Evolutionary conservation across 305 asterid genomes (phyloP).

Genomic region (Plantago coronopus): DNA sequence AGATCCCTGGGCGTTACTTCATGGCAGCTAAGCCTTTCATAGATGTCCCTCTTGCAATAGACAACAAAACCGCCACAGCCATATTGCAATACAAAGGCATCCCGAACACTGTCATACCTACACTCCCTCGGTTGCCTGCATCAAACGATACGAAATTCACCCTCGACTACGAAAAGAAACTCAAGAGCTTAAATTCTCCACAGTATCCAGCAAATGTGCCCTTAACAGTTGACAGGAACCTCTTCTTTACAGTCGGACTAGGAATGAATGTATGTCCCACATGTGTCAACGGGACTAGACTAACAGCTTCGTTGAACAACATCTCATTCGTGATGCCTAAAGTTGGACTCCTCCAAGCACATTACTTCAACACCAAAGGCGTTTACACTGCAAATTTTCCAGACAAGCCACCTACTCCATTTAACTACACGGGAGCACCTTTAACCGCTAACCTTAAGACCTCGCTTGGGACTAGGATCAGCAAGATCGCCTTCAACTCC

Average conservation of each 20-base stretch:
- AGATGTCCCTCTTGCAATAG: conserved; percentile 29
- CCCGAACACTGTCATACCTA: conserved; percentile 26
- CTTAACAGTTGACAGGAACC: conserved; percentile 21
- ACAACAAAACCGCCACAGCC: conserved; percentile 37
- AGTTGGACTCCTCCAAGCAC: conserved; percentile 34
- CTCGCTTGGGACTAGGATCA: conserved; percentile 23
- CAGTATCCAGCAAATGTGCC: conserved; percentile 34
- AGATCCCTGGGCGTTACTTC: conserved; percentile 28
- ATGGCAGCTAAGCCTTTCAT: conserved; percentile 33
- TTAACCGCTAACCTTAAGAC: conserved; percentile 30
- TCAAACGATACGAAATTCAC: conserved; percentile 28
- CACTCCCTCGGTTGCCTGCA: conserved; percentile 27
- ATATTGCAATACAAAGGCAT: conserved; percentile 35
- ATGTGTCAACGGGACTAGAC: conserved; percentile 30
- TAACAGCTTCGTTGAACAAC: conserved; percentile 35
- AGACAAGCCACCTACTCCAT: conserved; percentile 28
- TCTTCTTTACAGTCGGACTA: conserved; percentile 30
- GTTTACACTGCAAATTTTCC: conserved; percentile 31
- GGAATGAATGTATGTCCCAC: conserved; percentile 30
- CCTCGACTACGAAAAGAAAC: conserved; percentile 17
- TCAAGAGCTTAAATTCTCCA: conserved; percentile 28
- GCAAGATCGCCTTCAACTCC: conserved; percentile 24
- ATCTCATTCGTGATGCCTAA: conserved; percentile 34
- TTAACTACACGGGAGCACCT: conserved; percentile 33
- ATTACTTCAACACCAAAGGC: conserved; percentile 23